Evolutionary conservation across 805 yeast species (phyloP).

Genomic region (Maudiozyma saulgeensis): DNA sequence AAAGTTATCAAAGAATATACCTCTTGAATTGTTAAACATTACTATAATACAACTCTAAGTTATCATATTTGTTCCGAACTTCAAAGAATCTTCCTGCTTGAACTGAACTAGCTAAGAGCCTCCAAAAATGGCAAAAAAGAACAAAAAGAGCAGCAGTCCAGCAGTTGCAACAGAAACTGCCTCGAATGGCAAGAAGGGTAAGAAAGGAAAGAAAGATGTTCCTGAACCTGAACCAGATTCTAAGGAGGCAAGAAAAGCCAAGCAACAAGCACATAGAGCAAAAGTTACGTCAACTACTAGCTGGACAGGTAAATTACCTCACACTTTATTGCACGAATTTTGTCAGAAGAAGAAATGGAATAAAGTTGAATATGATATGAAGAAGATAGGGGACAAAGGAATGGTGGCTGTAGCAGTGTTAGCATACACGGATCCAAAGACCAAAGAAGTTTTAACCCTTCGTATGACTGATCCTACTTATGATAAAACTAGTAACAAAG

Average conservation of each 20-base stretch:
- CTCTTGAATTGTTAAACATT: too few species aligned
- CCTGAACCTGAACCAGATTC: slow-evolving; percentile 7
- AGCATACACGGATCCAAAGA: slow-evolving; percentile 71
- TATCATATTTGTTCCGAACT: too few species aligned
- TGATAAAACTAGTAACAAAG: slow-evolving; percentile 35
- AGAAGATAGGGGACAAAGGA: slow-evolving; percentile 40
- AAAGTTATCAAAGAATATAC: too few species aligned
- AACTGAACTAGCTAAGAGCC: too few species aligned
- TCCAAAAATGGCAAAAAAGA: slow-evolving; percentile 18
- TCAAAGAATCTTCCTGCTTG: too few species aligned
- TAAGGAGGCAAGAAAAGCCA: slow-evolving; percentile 13
- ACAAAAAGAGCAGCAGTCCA: slow-evolving; percentile 6
- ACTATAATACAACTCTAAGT: too few species aligned
- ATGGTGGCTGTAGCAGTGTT: slow-evolving; percentile 56
- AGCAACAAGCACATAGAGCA: slow-evolving; percentile 32
- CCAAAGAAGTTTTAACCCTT: slow-evolving; percentile 54
- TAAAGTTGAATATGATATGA: slow-evolving; percentile 71
- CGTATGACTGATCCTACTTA: slow-evolving; percentile 41
- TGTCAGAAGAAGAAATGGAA: slow-evolving; percentile 88
- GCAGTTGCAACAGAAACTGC: background rate
- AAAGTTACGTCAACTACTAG: slow-evolving; percentile 61
- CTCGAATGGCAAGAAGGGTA: slow-evolving; percentile 7
- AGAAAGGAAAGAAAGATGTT: slow-evolving; percentile 10
- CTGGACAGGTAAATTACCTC: slow-evolving; percentile 95
- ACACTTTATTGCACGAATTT: slow-evolving; percentile 72